Conservation (phyloP, 768 basidiomycete species). For the Leccinum rimulosum region DNA sequence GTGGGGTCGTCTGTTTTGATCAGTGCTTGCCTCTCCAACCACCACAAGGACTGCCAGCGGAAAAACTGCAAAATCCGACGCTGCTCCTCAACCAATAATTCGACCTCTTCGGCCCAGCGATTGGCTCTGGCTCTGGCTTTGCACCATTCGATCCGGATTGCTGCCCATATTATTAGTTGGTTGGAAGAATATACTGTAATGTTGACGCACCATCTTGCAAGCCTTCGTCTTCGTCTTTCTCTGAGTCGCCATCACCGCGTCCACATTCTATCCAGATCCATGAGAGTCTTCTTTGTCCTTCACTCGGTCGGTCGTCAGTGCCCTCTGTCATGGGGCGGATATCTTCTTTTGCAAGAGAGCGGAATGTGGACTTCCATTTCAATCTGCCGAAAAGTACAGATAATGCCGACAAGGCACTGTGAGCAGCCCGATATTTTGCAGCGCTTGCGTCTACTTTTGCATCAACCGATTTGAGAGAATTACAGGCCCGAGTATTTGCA, state of each 20-base stretch:
- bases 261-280: slow-evolving; percentile 3
- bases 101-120: neutral
- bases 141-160: neutral
- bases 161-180: neutral
- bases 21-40: neutral
- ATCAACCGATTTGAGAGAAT: too few relatives aligned
- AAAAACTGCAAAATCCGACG: neutral
- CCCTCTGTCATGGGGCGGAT: neutral
- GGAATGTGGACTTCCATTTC: too few relatives aligned
- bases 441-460: too few relatives aligned
- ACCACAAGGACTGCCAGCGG: neutral
- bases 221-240: neutral
- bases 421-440: too few relatives aligned
- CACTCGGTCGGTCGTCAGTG: neutral
- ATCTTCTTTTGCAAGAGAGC: too few relatives aligned
- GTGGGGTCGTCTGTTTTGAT: neutral
- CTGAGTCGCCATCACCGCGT: neutral
- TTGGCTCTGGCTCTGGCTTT: neutral
- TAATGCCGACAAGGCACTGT: too few relatives aligned
- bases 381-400: too few relatives aligned
- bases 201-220: neutral
- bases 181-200: too few relatives aligned
- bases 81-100: neutral
- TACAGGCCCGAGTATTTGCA: too few relatives aligned
- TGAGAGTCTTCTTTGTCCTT: neutral